Base-by-base conservation (phyloP, 768 basidiomycete genomes). In the Boletus sp. region DNA sequence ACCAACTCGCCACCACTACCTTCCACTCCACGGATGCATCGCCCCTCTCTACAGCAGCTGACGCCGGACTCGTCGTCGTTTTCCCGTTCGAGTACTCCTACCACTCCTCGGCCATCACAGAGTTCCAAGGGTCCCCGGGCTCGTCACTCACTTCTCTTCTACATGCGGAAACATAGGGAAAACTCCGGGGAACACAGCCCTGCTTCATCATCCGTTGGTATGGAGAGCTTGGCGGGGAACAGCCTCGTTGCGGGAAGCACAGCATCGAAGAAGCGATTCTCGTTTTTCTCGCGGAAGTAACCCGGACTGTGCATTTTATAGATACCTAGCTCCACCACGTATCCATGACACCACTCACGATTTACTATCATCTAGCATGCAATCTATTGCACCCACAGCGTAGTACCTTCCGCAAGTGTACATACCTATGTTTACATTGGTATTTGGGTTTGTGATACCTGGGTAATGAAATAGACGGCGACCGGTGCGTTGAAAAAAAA, bases 261-360 rank as follows among this genome's bases (percentile, higher is more conserved):
- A 5, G 40, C 40, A 2, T 13, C 60, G 10, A 69, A 66, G 61
- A 70, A 71, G 53, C 53, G 68, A 34, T 69, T 69, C 41, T 45
- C 59, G 6, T 68, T 69, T 41, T 71, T 69, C 50, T 58, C 70
- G 27, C 68, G 68, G 49, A 69, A 70, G 58, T 69, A 68, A 61
- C 53, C 32, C 17, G 49, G 49, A 50, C 46, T 39, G 40, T 37
- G 33, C 51, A 50, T 43, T 50, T 25, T 50, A 58, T 43, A 49
- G 62, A 62, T 44, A 44, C 53, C 30, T 44, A 39, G 29, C 29
- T 47, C 50, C 13, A 49, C 50, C 47, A 67, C 47, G 49, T 48
- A 59, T 32, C 55, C 53, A 63, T 57, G 67, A 62, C 54, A 49
- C 32, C 47, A 23, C 14, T 29, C 6, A 66, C 38, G 59, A 67